A percentile compares a stretch with the other conserved stretches of the same genome.
Conservation (phyloP, 257 asterid genomes). For the Forsythia viridissima region DNA sequence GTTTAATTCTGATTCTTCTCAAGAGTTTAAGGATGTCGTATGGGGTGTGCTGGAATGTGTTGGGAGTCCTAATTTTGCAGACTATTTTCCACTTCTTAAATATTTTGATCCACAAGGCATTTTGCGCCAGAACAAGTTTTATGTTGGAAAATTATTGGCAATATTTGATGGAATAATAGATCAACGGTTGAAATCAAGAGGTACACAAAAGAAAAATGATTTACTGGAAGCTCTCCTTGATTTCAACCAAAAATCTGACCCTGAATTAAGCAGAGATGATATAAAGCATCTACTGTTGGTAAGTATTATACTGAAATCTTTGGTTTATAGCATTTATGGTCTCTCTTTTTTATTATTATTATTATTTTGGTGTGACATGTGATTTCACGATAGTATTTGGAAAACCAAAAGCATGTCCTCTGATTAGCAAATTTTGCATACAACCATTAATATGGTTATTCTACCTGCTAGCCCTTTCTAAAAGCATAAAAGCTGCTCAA, state of each 20-base stretch:
- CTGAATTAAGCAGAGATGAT: slow-evolving; percentile 16
- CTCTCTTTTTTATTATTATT: no score
- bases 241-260: background rate
- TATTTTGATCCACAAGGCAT: slow-evolving; percentile 28
- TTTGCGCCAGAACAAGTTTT: background rate
- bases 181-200: slow-evolving; percentile 10
- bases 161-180: slow-evolving; percentile 25
- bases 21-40: slow-evolving; percentile 23
- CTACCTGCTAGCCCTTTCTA: no score
- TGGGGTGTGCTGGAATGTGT: background rate
- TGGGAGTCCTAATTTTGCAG: slow-evolving; percentile 21
- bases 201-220: slow-evolving; percentile 11
- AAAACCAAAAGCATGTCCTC: no score
- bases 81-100: slow-evolving; percentile 26
- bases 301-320: background rate
- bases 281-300: slow-evolving; percentile 29
- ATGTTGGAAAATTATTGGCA: background rate
- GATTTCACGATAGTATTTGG: no score
- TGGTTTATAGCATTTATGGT: slow-evolving; percentile 7
- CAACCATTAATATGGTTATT: no score
- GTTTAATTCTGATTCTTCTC: slow-evolving; percentile 16
- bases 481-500: no score
- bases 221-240: slow-evolving; percentile 36
- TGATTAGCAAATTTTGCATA: no score
- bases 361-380: no score